Base-by-base conservation (phyloP, 495 filamentous ascomycete genomes). In the Trichoderma asperelloides region DNA sequence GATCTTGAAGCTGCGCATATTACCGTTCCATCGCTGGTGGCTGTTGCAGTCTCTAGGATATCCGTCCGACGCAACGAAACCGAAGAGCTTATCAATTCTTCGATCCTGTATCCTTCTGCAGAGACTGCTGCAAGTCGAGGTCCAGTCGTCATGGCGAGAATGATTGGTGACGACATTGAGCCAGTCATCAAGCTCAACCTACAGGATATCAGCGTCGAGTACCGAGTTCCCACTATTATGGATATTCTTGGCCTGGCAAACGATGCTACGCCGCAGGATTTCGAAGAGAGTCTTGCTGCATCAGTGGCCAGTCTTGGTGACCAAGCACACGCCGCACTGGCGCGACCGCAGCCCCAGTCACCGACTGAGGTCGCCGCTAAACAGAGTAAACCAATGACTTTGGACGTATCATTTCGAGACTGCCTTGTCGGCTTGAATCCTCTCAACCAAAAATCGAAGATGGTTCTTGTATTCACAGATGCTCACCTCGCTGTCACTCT, bases 111-210 rank as follows among this genome's bases (percentile, higher is more conserved):
- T 55, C 70, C 83, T 67, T 60, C 78, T 69, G 27, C 27, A 15
- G 55, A 60, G 13, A 41, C 15, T 43, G 33, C 62, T 8, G 9
- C 9, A 9, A 64, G 23, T 23, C 33, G 40, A 13, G 62, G 62
- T 1, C 80, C 81, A 1, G 79, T 80, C 7, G 62, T 81, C 67
- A 82, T 79, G 70, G 86, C 88, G 69, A 84, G 96, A 60, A 89
- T 95, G 76, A 88, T 99, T 65, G 91, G 91, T 0, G 93, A 97
- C 74, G 96, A 97, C 71, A 91, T 96, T 78, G 93, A 97, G 66
- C 93, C 96, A 0, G 88, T 91, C 15, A 78, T 96, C 65, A 96
- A 93, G 74, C 72, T 97, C 68, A 96, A 96, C 74, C 74, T 97
- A 33, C 87, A 88, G 75, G 91, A 93, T 69, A 65, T 96, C 15